Evolutionary conservation across 2,329 filamentous ascomycete genomes (phyloP), one percentile per base, ranked within the genome.

Genomic region (Phialocephala subalpina): DNA sequence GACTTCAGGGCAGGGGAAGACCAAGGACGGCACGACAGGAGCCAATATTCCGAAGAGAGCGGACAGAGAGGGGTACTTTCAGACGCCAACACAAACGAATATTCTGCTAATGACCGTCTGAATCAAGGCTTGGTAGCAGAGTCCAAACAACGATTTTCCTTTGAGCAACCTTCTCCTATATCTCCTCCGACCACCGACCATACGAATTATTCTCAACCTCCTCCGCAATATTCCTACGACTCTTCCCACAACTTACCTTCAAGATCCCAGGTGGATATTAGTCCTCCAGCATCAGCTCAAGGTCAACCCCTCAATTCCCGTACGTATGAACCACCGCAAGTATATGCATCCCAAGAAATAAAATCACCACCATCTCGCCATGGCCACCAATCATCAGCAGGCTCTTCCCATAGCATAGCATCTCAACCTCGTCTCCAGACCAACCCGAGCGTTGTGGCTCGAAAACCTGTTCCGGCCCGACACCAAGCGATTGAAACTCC

Each of bases 381-480:
- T 65, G 57, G 49, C 38, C 47, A 67, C 11, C 69, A 68, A 33
- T 61, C 55, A 20, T 72, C 72, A 27, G 52, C 58, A 67, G 73
- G 72, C 55, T 72, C 69, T 53, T 71, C 59, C 42, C 45, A 65
- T 29, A 75, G 69, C 58, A 63, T 58, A 47, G 20, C 49, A 20
- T 64, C 69, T 33, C 69, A 72, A 35, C 62, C 69, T 59, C 72
- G 66, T 38, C 66, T 82, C 16, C 79, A 82, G 63, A 81, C 81
- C 25, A 78, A 76, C n/a, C 80, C 79, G 61, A 78, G 80, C 38
- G 78, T 85, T 49, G 78, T 86, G 45, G 77, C 79, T 59, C 80
- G 86, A 67, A 88, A 88, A 72, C 85, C 86, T 27, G 70, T 87
- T 14, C 82, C 83, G 27, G 71, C 75, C n/a, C 79, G 80, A 58